These are phyloP conservation scores for Yamadazyma nakazawae DNA, from an alignment of 805 yeast species.

Conservation along the genomic window DNA sequence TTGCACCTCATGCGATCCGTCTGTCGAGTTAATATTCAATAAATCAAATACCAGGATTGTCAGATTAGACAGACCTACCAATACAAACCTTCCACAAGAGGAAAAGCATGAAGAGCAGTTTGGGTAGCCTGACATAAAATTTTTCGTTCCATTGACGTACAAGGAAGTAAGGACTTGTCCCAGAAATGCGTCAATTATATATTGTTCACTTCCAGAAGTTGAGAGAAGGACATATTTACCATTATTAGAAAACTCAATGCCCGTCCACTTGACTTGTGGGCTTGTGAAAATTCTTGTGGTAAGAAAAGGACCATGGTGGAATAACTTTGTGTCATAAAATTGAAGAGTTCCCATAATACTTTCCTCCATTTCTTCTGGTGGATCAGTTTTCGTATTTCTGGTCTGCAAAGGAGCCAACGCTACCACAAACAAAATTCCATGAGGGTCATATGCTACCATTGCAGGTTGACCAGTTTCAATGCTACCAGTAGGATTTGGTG, in stretches of 20 bases:
- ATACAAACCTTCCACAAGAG: constrained; percentile 38
- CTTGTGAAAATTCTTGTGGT: constrained; percentile 16
- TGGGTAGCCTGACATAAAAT: constrained; percentile 24
- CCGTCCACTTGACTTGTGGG: constrained; percentile 46
- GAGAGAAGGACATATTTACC: constrained; percentile 63
- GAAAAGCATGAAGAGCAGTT: constrained; percentile 35
- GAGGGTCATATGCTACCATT: constrained; percentile 74
- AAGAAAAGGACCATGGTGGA: constrained; percentile 56
- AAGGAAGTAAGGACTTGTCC: constrained; percentile 3
- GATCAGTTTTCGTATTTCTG: neutral
- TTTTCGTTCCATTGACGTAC: neutral
- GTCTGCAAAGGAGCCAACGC: constrained; percentile 23
- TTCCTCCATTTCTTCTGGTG: neutral
- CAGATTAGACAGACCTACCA: constrained; percentile 29
- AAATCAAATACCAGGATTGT: constrained; percentile 30
- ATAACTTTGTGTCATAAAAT: constrained; percentile 59
- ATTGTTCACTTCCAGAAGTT: constrained; percentile 51
- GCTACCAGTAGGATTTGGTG: constrained; percentile 61
- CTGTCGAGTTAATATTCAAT: constrained; percentile 19
- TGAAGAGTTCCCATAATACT: constrained; percentile 25
- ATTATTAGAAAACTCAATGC: constrained; percentile 75
- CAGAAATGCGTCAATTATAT: constrained; percentile 60
- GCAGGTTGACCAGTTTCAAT: constrained; percentile 51
- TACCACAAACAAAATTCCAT: constrained; percentile 77
- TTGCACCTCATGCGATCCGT: constrained; percentile 15